Evolutionary conservation across 2,329 filamentous ascomycete genomes (phyloP), one percentile per base, ranked within the genome.

Genomic region (Fusarium humuli): DNA sequence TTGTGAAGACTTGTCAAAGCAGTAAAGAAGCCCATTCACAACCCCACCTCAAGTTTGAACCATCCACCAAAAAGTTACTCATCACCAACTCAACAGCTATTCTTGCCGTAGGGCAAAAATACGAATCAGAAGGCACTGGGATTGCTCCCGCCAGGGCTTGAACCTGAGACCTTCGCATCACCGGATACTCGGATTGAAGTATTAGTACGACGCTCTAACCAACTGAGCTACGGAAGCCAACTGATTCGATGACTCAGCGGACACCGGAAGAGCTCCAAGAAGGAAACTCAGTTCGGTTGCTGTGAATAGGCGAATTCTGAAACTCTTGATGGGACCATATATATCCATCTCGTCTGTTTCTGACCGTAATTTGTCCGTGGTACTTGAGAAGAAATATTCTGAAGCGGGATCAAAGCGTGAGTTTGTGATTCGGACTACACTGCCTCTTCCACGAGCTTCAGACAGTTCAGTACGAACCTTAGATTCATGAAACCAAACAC

Each of bases 111-210:
- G 4, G 14, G 29, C 55, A 58, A 30, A 41, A 42, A 41, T 27
- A 32, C 29, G 46, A 54, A 41, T 12, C 29, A 20, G 50, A 45
- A 30, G 50, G 49, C 49, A 52, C 18, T 75, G 49, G 49, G 32
- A 53, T 50, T 50, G 48, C 61, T 63, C 61, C 61, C 61, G 61
- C 61, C 61, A 63, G 61, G 58, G 62, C 62, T 65, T 65, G 62
- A 65, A 64, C 62, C 62, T 57, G 62, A 65, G 62, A 64, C 62
- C 62, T 65, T 65, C 62, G 62, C 62, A 65, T 65, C 12, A 64
- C 61, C 22, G 61, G n/a, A 57, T 37, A 63, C 29, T 57, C 61
- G 25, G 56, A 45, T 44, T 64, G 62, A 48, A 64, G 62, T 65
- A 65, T 65, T 65, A 65, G 62, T 65, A 65, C 40, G 52, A 55